Evolutionary conservation across 2,329 filamentous ascomycete species (phyloP), one percentile per base, ranked within the genome.

Genomic region (Colletotrichum neosansevieriae): DNA sequence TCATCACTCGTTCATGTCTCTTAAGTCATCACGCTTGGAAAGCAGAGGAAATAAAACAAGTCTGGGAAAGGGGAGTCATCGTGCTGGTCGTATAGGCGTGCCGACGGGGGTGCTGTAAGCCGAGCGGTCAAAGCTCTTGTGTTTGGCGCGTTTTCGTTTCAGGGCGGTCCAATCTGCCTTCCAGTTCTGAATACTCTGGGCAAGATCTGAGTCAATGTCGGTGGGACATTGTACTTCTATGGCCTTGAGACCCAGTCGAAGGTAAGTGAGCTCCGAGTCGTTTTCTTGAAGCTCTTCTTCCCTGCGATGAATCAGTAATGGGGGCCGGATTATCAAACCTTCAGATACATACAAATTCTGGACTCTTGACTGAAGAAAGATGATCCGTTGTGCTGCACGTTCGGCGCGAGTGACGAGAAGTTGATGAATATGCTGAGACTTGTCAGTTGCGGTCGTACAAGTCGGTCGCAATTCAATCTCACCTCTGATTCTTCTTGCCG

Each of bases 401-500:
- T 90, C 85, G 65, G 87, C 84, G 69, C 88, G 84, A 47, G 84
- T 84, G 59, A 89, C 82, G 21, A 91, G 84, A 36, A 91, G 77
- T 24, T 82, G 82, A 73, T 91, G 88, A 65, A 92, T 89, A 71
- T 90, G 88, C 82, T 88, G 72, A 34, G 61, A 15, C 13, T 34
- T 34, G 59, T 71, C 44, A 71, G 70, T 60, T 3, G 15, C 13
- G 3, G 17, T 29, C 24, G 19, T 17, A 10, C n/a, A 47, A 47
- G 47, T 40, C 50, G 34, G 21, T 12, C 7, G 10, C 19, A 42
- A 34, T 51, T 36, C 50, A 63, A 29, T 74, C 81, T 78, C 77
- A 84, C 88, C 76, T 89, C 84, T 49, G 86, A 85, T 76, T 91
- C 88, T 75, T 90, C 86, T 70, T 86, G 85, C 44, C 88, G 82